These are phyloP conservation scores for Yarrowia sp. DNA, from an alignment of 805 yeast genomes.

Conservation along the genomic window DNA sequence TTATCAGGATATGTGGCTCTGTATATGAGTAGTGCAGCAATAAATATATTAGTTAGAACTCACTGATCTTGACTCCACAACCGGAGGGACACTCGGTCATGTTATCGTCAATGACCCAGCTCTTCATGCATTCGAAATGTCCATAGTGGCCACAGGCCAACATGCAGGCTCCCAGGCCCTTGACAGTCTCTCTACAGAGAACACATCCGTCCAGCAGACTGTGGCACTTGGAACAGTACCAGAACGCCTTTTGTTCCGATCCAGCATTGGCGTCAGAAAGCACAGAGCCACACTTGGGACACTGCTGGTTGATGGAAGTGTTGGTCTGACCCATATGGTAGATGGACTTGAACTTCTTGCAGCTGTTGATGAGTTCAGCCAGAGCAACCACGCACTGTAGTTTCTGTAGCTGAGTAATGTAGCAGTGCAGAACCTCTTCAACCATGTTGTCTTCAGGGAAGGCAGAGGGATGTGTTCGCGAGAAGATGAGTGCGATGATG, in stretches of 20 bases:
- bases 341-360: slow-evolving; percentile 15
- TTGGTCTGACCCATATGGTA: slow-evolving; percentile 37
- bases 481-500: slow-evolving; percentile 63
- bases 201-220: slow-evolving; percentile 70
- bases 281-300: slow-evolving; percentile 14
- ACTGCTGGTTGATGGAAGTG: slow-evolving; percentile 22
- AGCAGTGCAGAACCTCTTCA: slow-evolving; percentile 46
- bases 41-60: not conserved
- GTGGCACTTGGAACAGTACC: slow-evolving; percentile 84
- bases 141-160: slow-evolving; percentile 86
- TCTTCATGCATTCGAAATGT: slow-evolving; percentile 77
- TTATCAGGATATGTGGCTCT: too few species aligned
- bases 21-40: too few species aligned
- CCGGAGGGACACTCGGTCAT: slow-evolving; percentile 84
- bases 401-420: slow-evolving; percentile 25
- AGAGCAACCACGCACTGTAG: slow-evolving; percentile 31
- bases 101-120: slow-evolving; percentile 74
- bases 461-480: slow-evolving; percentile 51
- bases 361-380: slow-evolving; percentile 29
- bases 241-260: slow-evolving; percentile 50
- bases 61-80: slow-evolving; percentile 50
- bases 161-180: slow-evolving; percentile 67
- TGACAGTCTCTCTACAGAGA: slow-evolving; percentile 77
- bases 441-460: slow-evolving; percentile 48
- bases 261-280: slow-evolving; percentile 18